Percentiles rank a stretch among this genome's conserved stretches.
Conservation (phyloP, 148 eudicot species). For the Chenopodium album region DNA sequence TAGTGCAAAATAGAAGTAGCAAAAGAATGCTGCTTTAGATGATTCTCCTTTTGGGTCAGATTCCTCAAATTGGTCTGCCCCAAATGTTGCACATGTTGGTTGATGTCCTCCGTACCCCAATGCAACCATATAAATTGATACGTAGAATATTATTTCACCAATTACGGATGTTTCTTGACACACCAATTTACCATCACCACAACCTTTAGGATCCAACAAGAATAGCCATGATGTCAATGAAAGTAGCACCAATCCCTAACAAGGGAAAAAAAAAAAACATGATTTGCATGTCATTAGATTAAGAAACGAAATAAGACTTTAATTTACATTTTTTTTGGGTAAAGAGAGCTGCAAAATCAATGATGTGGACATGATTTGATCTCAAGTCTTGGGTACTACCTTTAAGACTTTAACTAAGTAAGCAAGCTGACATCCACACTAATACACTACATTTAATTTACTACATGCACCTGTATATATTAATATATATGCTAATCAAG, state of each 20-base stretch:
- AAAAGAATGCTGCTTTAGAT: constrained; percentile 56
- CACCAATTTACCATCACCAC: constrained; percentile 52
- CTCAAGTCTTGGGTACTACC: too few species aligned
- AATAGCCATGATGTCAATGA: constrained; percentile 66
- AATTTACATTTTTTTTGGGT: too few species aligned
- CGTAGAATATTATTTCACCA: constrained; percentile 50
- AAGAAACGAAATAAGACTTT: neutral
- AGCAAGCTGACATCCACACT: too few species aligned
- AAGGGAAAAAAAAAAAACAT: neutral
- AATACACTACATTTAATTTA: too few species aligned
- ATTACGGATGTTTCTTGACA: constrained; percentile 41
- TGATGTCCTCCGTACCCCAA: constrained; percentile 97
- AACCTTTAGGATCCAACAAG: constrained; percentile 67
- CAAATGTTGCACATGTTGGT: constrained; percentile 86
- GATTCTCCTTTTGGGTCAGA: constrained; percentile 31
- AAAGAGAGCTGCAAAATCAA: too few species aligned
- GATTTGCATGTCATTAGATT: neutral
- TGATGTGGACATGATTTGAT: too few species aligned
- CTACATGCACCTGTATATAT: too few species aligned
- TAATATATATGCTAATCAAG: too few species aligned
- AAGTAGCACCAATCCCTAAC: constrained; percentile 61
- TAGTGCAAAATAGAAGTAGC: constrained; percentile 87
- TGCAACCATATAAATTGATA: constrained; percentile 80
- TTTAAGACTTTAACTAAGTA: too few species aligned
- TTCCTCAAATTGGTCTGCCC: constrained; percentile 86